Conservation (phyloP, 352 stramenopile species). For the Bremia lactucae region DNA sequence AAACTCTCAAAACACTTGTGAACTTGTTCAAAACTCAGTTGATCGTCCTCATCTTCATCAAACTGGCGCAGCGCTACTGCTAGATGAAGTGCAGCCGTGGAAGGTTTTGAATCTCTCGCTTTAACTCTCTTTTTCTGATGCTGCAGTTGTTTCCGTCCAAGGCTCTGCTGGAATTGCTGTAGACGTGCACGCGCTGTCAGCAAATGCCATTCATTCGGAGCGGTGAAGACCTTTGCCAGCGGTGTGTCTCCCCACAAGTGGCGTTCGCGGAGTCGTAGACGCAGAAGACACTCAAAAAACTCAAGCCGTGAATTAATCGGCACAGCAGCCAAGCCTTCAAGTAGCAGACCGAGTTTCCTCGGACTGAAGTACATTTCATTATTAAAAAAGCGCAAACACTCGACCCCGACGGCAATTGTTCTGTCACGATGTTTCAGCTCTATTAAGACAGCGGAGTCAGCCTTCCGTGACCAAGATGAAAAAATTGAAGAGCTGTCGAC, state of each 20-base stretch:
- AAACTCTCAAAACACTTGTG: constrained; percentile 83
- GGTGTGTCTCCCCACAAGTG: constrained; percentile 91
- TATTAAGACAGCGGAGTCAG: neutral
- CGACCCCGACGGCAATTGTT: constrained; percentile 38
- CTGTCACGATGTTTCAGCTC: constrained; percentile 16
- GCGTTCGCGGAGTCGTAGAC: constrained; percentile 91
- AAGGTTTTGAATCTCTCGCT: constrained; percentile 19
- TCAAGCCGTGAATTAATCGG: constrained; percentile 65
- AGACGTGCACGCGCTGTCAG: constrained; percentile 65
- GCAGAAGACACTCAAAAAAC: constrained; percentile 76
- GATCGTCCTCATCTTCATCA: constrained; percentile 57
- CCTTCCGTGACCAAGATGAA: constrained; percentile 30
- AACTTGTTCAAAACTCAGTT: constrained; percentile 54
- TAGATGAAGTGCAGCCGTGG: constrained; percentile 30
- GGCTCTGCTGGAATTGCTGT: constrained; percentile 78
- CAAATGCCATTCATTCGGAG: constrained; percentile 94
- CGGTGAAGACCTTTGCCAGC: constrained; percentile 96
- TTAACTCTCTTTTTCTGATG: constrained; percentile 34
- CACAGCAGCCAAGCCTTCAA: constrained; percentile 53
- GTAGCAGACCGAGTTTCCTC: constrained; percentile 86
- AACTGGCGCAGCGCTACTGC: constrained; percentile 52
- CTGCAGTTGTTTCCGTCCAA: constrained; percentile 48
- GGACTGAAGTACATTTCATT: constrained; percentile 97
- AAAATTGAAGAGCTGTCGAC: constrained; percentile 75
- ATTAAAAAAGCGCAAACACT: constrained; percentile 97